Evolutionary conservation across 352 stramenopile genomes (phyloP).

Genomic region (Pythium sp.): DNA sequence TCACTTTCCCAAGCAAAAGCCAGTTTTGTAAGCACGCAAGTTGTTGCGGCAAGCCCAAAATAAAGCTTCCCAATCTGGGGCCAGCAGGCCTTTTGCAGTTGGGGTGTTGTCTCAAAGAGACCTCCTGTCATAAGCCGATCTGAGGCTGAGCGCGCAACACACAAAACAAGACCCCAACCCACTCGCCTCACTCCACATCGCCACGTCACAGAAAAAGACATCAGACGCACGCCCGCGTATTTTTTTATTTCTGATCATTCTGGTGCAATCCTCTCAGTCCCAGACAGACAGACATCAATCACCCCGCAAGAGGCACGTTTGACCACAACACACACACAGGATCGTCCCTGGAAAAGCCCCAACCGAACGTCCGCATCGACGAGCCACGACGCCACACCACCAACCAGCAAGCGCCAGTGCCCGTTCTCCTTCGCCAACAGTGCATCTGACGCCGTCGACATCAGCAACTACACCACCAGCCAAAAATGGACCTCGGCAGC

Average conservation of each 20-base stretch:
- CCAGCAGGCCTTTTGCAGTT: not conserved
- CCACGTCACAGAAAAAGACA: not conserved
- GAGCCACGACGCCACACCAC: not conserved
- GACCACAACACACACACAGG: not conserved
- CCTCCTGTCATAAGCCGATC: not conserved
- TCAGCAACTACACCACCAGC: not conserved
- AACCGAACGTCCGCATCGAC: not conserved
- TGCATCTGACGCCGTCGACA: slow-evolving; percentile 4
- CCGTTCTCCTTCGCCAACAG: not conserved
- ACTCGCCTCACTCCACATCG: not conserved
- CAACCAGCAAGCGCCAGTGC: not conserved
- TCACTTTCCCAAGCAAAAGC: not conserved
- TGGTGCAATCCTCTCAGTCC: not conserved
- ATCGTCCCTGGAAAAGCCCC: not conserved
- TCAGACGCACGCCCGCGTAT: not conserved
- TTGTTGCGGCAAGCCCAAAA: not conserved
- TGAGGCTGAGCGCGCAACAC: not conserved
- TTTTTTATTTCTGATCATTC: not conserved
- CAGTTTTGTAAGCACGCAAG: slow-evolving; percentile 1
- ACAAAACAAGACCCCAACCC: not conserved
- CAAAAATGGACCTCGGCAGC: slow-evolving; percentile 41
- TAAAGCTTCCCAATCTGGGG: not conserved
- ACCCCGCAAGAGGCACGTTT: not conserved
- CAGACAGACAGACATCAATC: not conserved
- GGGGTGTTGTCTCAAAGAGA: not conserved